Conservation (phyloP, 768 basidiomycete genomes). For the Naganishia randhawae region DNA sequence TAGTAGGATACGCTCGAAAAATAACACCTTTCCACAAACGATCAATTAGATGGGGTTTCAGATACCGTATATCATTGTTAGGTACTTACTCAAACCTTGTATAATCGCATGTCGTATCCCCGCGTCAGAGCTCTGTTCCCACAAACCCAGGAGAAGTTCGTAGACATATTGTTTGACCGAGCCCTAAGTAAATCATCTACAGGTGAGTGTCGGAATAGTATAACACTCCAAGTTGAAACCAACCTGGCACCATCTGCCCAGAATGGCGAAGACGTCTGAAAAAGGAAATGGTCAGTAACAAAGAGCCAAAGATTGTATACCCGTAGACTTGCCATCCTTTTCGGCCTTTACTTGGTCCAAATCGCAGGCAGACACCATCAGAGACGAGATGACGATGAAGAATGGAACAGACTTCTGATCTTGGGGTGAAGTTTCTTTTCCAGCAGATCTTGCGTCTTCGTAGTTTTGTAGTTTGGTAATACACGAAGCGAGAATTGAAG, state of each 20-base stretch:
- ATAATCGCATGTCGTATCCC: constrained; percentile 68
- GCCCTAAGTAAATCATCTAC: constrained; percentile 52
- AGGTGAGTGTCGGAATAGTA: not conserved
- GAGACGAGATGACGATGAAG: constrained; percentile 74
- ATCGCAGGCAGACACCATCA: constrained; percentile 83
- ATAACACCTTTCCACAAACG: constrained; percentile 65
- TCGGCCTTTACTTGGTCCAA: constrained; percentile 72
- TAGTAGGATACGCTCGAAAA: constrained; percentile 82
- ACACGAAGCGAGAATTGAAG: constrained; percentile 78
- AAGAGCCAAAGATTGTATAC: not conserved
- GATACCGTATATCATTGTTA: not conserved
- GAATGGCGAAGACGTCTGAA: constrained; percentile 21
- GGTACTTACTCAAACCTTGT: constrained; percentile 74
- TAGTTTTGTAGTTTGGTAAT: constrained; percentile 72
- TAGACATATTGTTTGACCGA: constrained; percentile 83
- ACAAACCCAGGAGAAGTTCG: constrained; percentile 64
- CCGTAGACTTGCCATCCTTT: constrained; percentile 57
- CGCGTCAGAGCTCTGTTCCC: constrained; percentile 62
- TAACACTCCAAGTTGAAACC: not conserved
- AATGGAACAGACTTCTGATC: constrained; percentile 50
- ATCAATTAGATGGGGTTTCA: not conserved
- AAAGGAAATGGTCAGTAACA: constrained; percentile 24
- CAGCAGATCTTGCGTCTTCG: constrained; percentile 51
- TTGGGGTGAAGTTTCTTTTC: constrained; percentile 22
- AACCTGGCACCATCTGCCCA: constrained; percentile 20